phyloP scores from a whole-genome alignment of 805 yeast genomes.

The Ogataea populi-albae region DNA sequence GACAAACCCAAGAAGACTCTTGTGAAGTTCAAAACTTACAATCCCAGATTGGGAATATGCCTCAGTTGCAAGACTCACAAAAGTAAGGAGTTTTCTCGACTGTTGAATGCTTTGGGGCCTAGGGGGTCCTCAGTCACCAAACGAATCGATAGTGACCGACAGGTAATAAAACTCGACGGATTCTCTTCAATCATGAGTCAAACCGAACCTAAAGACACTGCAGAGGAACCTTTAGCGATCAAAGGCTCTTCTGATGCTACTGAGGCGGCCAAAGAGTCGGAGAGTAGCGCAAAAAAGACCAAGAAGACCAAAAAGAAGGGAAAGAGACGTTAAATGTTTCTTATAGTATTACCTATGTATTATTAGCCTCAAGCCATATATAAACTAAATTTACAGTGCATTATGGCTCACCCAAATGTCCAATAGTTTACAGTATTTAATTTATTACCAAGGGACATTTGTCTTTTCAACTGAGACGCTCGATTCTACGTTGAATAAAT shows the following conservation, averaged over 20 bases:
- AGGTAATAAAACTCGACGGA: constrained; percentile 26
- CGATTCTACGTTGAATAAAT: constrained; percentile 8
- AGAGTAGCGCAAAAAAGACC: constrained; percentile 8
- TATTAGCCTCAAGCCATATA: constrained; percentile 3
- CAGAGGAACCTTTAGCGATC: constrained; percentile 7
- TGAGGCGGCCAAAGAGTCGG: constrained; percentile 1
- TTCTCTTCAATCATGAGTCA: constrained; percentile 25
- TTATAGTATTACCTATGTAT: constrained; percentile 2
- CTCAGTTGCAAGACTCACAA: constrained; percentile 57
- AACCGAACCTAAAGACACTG: constrained; percentile 15
- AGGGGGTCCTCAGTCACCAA: constrained; percentile 41
- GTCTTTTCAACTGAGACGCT: constrained; percentile 5
- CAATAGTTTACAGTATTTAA: no score
- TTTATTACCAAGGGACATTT: constrained; percentile 13
- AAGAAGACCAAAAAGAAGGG: constrained; percentile 25
- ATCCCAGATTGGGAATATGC: constrained; percentile 61
- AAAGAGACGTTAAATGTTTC: constrained; percentile 17
- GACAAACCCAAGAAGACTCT: constrained; percentile 22
- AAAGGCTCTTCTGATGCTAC: constrained; percentile 1
- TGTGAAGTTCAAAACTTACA: constrained; percentile 59
- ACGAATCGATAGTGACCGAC: constrained; percentile 9
- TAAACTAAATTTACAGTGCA: no score
- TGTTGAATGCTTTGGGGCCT: constrained; percentile 74
- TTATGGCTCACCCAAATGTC: no score
- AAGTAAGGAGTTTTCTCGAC: constrained; percentile 68